Evolutionary conservation across 1,284 basidiomycete species (phyloP).

Genomic region (Puccinia coronata): DNA sequence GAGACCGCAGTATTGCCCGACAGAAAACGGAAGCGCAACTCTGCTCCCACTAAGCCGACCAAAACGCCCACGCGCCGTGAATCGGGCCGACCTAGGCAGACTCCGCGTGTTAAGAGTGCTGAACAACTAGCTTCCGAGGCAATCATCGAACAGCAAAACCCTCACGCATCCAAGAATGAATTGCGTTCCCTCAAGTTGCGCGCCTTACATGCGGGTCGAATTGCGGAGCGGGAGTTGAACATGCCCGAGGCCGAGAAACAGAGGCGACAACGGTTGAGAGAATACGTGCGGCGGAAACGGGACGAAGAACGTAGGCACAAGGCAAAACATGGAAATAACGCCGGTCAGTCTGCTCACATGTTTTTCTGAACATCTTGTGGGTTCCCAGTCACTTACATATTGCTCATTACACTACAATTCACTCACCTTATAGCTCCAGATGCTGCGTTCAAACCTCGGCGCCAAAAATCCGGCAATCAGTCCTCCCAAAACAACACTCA

Average conservation of each 20-base stretch:
- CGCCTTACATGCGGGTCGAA: slow-evolving; percentile 41
- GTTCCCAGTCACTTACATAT: not conserved
- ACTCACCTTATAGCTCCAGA: not conserved
- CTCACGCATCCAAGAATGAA: slow-evolving; percentile 41
- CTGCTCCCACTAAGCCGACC: not conserved
- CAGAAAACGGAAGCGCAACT: slow-evolving; percentile 8
- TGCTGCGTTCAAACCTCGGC: not conserved
- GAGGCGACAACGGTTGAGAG: slow-evolving; percentile 29
- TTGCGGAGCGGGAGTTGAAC: slow-evolving; percentile 41
- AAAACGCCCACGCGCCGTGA: not conserved
- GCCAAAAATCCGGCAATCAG: not conserved
- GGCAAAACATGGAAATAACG: not conserved
- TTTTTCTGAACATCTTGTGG: not conserved
- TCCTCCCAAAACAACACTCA: not conserved
- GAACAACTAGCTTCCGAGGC: slow-evolving; percentile 38
- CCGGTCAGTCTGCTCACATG: not conserved
- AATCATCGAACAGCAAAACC: slow-evolving; percentile 47
- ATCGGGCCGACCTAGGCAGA: not conserved
- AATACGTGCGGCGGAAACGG: slow-evolving; percentile 41
- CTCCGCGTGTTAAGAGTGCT: slow-evolving; percentile 27
- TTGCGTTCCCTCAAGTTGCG: slow-evolving; percentile 41
- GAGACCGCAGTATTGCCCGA: not conserved
- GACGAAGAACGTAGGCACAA: slow-evolving; percentile 27
- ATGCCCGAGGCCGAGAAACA: slow-evolving; percentile 44
- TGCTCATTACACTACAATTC: not conserved